phyloP scores from a whole-genome alignment of 1,284 basidiomycete species.

The Boletus chippewaensis region DNA sequence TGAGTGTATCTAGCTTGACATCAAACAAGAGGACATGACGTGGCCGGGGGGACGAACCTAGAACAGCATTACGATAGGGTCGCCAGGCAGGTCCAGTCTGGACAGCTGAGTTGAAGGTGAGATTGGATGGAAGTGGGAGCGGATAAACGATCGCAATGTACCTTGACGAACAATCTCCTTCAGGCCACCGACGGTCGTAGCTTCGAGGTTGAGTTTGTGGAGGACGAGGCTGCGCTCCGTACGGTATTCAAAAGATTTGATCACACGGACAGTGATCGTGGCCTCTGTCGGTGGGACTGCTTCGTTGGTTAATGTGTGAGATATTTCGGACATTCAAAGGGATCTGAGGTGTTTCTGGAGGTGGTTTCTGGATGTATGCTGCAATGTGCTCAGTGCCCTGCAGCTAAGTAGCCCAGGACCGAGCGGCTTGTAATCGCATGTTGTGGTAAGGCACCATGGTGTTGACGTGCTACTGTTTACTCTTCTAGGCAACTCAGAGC shows the following conservation, averaged over 20 bases:
- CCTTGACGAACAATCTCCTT: slow-evolving; percentile 66
- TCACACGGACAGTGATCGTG: slow-evolving; percentile 84
- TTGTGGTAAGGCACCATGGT: no score
- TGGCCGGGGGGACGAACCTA: slow-evolving; percentile 47
- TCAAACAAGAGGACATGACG: slow-evolving; percentile 1
- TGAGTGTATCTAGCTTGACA: slow-evolving; percentile 72
- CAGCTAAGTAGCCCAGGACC: no score
- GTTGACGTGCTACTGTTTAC: no score
- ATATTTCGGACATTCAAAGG: slow-evolving; percentile 35
- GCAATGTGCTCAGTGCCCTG: no score
- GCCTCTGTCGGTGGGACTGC: slow-evolving; percentile 65
- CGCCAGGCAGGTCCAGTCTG: slow-evolving; percentile 77
- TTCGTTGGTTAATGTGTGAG: slow-evolving; percentile 59
- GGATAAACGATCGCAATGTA: slow-evolving; percentile 26
- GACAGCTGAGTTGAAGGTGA: slow-evolving; percentile 45
- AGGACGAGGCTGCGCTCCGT: slow-evolving; percentile 87
- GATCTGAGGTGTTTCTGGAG: neutral
- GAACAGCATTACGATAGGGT: slow-evolving; percentile 64
- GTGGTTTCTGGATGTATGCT: neutral
- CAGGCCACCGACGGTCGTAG: slow-evolving; percentile 68
- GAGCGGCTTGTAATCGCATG: no score
- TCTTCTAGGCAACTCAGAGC: no score
- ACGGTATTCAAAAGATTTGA: slow-evolving; percentile 93
- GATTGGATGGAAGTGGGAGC: slow-evolving; percentile 7
- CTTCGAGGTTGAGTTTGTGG: slow-evolving; percentile 74